phyloP scores from a whole-genome alignment of 495 filamentous ascomycete genomes.

The Diplogelasinospora grovesii region DNA sequence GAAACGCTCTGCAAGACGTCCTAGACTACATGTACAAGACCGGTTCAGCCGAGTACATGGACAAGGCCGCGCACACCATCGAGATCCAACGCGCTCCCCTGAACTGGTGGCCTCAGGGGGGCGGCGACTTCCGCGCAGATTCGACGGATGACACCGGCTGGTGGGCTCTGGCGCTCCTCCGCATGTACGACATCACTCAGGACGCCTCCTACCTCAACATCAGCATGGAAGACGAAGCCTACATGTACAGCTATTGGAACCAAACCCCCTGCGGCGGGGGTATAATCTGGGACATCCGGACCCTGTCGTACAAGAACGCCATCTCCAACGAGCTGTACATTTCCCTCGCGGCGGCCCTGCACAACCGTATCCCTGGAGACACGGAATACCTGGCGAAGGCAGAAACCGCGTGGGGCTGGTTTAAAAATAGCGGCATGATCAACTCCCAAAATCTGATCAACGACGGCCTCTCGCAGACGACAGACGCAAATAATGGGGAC shows the following conservation, averaged over 20 bases:
- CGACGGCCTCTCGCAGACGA: conserved; percentile 50
- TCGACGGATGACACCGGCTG: conserved; percentile 63
- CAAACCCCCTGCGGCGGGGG: conserved; percentile 51
- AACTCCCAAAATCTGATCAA: conserved; percentile 55
- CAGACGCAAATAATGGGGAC: too few relatives aligned
- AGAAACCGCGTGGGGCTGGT: conserved; percentile 57
- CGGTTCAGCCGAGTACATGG: conserved; percentile 22
- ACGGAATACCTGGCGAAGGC: conserved; percentile 49
- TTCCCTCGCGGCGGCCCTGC: conserved; percentile 54
- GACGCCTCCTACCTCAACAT: conserved; percentile 45
- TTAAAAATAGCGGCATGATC: conserved; percentile 54
- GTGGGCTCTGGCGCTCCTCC: conserved; percentile 62
- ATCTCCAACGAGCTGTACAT: conserved; percentile 70
- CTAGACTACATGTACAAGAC: conserved; percentile 35
- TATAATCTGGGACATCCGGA: conserved; percentile 53
- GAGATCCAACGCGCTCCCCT: conserved; percentile 26
- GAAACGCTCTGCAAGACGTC: conserved; percentile 31
- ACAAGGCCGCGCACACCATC: conserved; percentile 27
- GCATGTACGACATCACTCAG: conserved; percentile 54
- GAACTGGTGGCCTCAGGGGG: conserved; percentile 31
- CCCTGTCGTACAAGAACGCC: conserved; percentile 51
- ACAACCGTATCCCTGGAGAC: conserved; percentile 49
- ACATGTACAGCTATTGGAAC: conserved; percentile 51
- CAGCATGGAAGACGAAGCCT: conserved; percentile 50
- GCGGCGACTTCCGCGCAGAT: conserved; percentile 44